phyloP scores from a whole-genome alignment of 495 filamentous ascomycete genomes.

The Friedmanniomyces endolithicus region DNA sequence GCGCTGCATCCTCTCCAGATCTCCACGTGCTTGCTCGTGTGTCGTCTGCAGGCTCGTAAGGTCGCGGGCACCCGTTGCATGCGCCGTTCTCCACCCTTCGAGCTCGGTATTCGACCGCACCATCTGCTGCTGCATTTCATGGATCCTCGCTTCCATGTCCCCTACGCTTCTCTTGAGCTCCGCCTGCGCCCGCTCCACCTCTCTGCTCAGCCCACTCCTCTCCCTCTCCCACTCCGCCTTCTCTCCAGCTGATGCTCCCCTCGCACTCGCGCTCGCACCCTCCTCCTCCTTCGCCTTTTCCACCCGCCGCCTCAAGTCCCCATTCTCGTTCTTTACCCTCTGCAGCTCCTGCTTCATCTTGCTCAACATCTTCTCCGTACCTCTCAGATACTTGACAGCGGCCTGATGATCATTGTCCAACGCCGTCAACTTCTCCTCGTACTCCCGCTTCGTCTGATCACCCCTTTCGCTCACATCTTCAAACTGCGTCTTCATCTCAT shows the following conservation, averaged over 20 bases:
- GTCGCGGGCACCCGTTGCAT: constrained; percentile 46
- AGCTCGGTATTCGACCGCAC: constrained; percentile 52
- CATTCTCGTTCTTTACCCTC: constrained; percentile 76
- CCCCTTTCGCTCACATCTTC: constrained; percentile 56
- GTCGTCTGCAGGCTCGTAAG: constrained; percentile 36
- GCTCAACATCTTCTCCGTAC: constrained; percentile 96
- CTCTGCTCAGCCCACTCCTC: constrained; percentile 49
- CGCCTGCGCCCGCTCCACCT: constrained; percentile 53
- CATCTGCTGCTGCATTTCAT: constrained; percentile 54
- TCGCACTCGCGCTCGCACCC: constrained; percentile 28
- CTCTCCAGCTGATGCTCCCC: constrained; percentile 25
- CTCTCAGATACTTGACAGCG: constrained; percentile 98
- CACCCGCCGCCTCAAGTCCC: constrained; percentile 68
- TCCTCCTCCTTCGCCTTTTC: constrained; percentile 37
- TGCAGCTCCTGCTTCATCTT: constrained; percentile 94
- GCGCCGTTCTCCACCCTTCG: constrained; percentile 44
- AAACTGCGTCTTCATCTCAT: constrained; percentile 63
- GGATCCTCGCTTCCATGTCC: constrained; percentile 60
- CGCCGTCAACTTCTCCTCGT: constrained; percentile 81
- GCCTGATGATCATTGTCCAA: constrained; percentile 96
- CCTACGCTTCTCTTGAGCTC: constrained; percentile 51
- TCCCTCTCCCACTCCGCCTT: constrained; percentile 66
- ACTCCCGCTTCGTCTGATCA: constrained; percentile 39
- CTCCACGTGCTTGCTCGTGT: constrained; percentile 44
- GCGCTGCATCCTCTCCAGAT: constrained; percentile 67